Evolutionary conservation across 768 basidiomycete species (phyloP), one percentile per base, ranked within the genome.

Genomic region (Thelephora ganbajun): DNA sequence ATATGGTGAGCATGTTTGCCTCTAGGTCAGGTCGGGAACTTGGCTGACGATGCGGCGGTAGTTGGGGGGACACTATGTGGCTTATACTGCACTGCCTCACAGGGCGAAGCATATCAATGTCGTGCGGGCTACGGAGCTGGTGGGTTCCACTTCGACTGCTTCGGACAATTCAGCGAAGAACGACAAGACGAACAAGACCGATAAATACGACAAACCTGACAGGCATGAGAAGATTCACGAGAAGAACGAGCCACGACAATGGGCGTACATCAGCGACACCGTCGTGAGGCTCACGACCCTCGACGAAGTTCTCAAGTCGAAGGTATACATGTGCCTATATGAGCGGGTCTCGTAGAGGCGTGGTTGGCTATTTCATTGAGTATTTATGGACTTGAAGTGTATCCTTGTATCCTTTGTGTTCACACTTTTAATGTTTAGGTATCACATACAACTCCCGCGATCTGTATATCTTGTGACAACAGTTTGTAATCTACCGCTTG

Each of bases 301-400:
- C 43, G 88, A 92, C 39, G 93, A 96, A 60, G 93, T 96, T 2
- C 68, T 96, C 58, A 83, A 81, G 62, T 80, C 82, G 50, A 93
- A 86, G 61, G 91, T 92, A 33, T 98, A 96, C 62, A 74, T 96
- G 44, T 90, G 90, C 65, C 91, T 93, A 80, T 90, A 89, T 59
- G 86, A 90, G 66, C 73, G 83, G 47, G 68, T 83, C 56, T 80
- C 39, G 12, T 41, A 41, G 39, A 41, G 16, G 12, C 7, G 6
- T 41, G 26, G 26, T 30, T 30, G 9, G 26, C 26, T 30, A 30
- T 30, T 30, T 30, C 26, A 30, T 30, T 30, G 26, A 30, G 26
- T 30, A 30, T 30, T 30, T 30, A 30, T 30, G 4, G 9, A 30
- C 26, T 9, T 4, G 26, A 30, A 30, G 26, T 30, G 26, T 30